Evolutionary conservation across 805 yeast genomes (phyloP).

Genomic region (Ogataea populi-albae): DNA sequence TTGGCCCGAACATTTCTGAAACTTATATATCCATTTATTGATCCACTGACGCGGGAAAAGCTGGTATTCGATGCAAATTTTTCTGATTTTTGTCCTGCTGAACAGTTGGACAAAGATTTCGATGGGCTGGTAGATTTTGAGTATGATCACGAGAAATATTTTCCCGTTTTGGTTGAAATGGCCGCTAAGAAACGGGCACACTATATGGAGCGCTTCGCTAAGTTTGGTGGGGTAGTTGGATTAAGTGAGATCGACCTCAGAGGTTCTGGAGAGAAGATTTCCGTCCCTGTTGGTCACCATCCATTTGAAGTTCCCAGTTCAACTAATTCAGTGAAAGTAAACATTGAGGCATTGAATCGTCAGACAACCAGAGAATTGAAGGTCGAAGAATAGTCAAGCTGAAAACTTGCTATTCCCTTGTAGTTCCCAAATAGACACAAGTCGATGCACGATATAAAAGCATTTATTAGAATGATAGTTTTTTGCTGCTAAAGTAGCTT

Average conservation of each 20-base stretch:
- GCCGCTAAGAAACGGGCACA: conserved; percentile 56
- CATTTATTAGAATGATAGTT: no score
- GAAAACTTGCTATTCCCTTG: conserved; percentile 2
- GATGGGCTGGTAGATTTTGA: conserved; percentile 86
- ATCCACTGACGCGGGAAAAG: conserved; percentile 92
- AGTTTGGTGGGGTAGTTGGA: conserved; percentile 73
- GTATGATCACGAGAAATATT: conserved; percentile 76
- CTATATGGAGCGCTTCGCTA: conserved; percentile 65
- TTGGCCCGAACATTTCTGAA: conserved; percentile 90
- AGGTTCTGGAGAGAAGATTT: conserved; percentile 27
- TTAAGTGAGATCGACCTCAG: conserved; percentile 81
- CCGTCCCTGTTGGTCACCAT: conserved; percentile 33
- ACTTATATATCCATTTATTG: conserved; percentile 92
- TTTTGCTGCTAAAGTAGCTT: no score
- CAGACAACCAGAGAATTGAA: conserved; percentile 10
- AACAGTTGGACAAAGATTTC: conserved; percentile 78
- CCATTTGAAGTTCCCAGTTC: conserved; percentile 16
- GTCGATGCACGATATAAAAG: no score
- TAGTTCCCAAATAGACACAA: no score
- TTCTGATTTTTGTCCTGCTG: conserved; percentile 72
- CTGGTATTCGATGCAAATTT: conserved; percentile 90
- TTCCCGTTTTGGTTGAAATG: conserved; percentile 66
- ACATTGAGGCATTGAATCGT: conserved; percentile 5
- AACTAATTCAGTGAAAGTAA: conserved; percentile 1
- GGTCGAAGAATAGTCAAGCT: conserved; percentile 5